phyloP scores from a whole-genome alignment of 805 yeast genomes.

The Candida peoriensis region DNA sequence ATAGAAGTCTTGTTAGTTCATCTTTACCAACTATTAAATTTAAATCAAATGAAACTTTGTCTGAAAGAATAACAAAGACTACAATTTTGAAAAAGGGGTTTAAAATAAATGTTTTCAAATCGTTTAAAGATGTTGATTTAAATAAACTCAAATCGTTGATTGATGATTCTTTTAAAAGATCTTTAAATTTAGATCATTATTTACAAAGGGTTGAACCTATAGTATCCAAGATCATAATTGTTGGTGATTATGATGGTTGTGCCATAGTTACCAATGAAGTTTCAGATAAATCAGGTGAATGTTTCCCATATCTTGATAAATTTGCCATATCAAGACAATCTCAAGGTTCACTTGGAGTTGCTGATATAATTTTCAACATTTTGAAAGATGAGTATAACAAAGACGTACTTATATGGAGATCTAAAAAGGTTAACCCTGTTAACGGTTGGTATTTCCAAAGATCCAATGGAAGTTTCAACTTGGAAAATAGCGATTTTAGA shows the following conservation, averaged over 20 bases:
- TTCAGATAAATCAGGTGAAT: slow-evolving; percentile 19
- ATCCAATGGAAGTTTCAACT: slow-evolving; percentile 60
- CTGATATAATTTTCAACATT: slow-evolving; percentile 86
- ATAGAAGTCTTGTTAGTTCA: slow-evolving; percentile 84
- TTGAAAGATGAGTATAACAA: slow-evolving; percentile 62
- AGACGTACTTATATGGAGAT: slow-evolving; percentile 80
- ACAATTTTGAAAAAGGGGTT: slow-evolving; percentile 76
- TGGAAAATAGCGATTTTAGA: slow-evolving; percentile 36
- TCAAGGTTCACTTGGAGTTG: slow-evolving; percentile 91
- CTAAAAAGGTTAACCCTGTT: slow-evolving; percentile 80
- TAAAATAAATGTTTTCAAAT: slow-evolving; percentile 14
- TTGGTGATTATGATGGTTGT: slow-evolving; percentile 94
- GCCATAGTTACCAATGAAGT: slow-evolving; percentile 87
- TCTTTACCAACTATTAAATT: slow-evolving; percentile 68
- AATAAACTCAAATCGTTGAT: slow-evolving; percentile 54
- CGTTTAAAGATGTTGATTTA: slow-evolving; percentile 35
- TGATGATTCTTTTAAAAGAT: slow-evolving; percentile 72
- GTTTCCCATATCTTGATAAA: slow-evolving; percentile 82
- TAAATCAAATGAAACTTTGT: slow-evolving; percentile 12
- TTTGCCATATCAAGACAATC: slow-evolving; percentile 81
- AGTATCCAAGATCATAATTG: slow-evolving; percentile 73
- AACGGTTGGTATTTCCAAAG: slow-evolving; percentile 98
- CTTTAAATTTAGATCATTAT: slow-evolving; percentile 63
- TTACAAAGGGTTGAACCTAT: slow-evolving; percentile 56
- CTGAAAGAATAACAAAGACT: slow-evolving; percentile 39